Percentiles rank a stretch among this genome's conserved stretches.
Conservation (phyloP, 768 basidiomycete genomes). For the Astraeus odoratus region DNA sequence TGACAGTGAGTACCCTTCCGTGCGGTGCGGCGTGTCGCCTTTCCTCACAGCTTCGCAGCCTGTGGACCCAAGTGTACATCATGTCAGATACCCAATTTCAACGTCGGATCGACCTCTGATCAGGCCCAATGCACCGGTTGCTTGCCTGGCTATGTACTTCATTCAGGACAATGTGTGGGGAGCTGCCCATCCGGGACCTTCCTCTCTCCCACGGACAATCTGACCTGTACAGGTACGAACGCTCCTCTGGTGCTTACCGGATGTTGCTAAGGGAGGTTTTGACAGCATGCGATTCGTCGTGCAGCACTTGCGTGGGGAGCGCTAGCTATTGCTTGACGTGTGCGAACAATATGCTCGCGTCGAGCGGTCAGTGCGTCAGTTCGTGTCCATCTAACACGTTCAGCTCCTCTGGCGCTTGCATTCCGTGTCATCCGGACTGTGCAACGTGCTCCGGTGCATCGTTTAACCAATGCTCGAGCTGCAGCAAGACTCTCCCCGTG, state of each 20-base stretch:
- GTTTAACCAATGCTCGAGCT: conserved; percentile 74
- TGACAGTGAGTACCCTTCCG: conserved; percentile 45
- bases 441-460: conserved; percentile 72
- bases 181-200: conserved; percentile 73
- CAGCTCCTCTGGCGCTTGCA: conserved; percentile 56
- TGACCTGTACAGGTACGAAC: conserved; percentile 65
- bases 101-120: conserved; percentile 52
- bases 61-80: conserved; percentile 80
- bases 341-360: conserved; percentile 55
- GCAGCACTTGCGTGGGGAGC: conserved; percentile 62
- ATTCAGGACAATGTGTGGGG: conserved; percentile 59
- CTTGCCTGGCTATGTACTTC: conserved; percentile 68
- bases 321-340: conserved; percentile 73
- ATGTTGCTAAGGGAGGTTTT: conserved; percentile 7
- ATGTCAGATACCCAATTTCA: conserved; percentile 72
- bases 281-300: conserved; percentile 65
- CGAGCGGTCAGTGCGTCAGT: conserved; percentile 65
- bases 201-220: conserved; percentile 60
- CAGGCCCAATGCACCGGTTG: conserved; percentile 73
- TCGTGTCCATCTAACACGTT: conserved; percentile 72
- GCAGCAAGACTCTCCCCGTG: conserved; percentile 61
- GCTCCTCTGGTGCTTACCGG: neutral
- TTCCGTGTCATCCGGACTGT: conserved; percentile 82
- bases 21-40: neutral
- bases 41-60: conserved; percentile 33